Evolutionary conservation across 345 rosid genomes (phyloP).

Genomic region (Citrus mangshanensis): DNA sequence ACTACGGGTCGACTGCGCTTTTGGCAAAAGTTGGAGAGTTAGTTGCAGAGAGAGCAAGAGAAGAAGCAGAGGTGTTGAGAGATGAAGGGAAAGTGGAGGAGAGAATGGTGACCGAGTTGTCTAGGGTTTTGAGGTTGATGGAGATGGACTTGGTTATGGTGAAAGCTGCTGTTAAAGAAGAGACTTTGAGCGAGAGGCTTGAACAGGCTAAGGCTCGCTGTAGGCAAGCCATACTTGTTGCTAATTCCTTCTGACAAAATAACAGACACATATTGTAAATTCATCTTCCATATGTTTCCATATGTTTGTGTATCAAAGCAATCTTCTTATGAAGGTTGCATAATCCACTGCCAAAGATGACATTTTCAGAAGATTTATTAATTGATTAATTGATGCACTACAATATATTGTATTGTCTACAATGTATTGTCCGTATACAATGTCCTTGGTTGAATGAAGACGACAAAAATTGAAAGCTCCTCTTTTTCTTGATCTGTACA

Average conservation of each 20-base stretch:
- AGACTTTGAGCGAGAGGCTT: conserved; percentile 67
- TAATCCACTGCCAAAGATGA: not conserved
- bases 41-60: conserved; percentile 83
- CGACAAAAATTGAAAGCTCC: not conserved
- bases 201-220: conserved; percentile 84
- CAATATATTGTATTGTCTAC: not conserved
- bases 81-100: conserved; percentile 85
- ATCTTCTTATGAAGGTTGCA: not conserved
- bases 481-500: not conserved
- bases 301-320: not conserved
- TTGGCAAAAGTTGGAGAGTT: conserved; percentile 78
- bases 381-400: not conserved
- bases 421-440: not conserved
- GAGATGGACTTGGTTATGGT: conserved; percentile 99
- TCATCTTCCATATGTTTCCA: not conserved
- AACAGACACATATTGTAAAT: not conserved
- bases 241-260: conserved; percentile 56
- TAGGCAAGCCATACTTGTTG: conserved; percentile 87
- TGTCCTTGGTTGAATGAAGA: not conserved
- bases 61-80: conserved; percentile 80
- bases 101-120: conserved; percentile 79
- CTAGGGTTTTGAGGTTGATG: conserved; percentile 86
- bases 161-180: conserved; percentile 78
- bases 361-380: not conserved
- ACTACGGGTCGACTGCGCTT: conserved; percentile 74